A percentile compares a stretch with the other conserved stretches of the same genome.
Evolutionary conservation across 1,284 basidiomycete species (phyloP).

Genomic region (Cerioporus squamosus): DNA sequence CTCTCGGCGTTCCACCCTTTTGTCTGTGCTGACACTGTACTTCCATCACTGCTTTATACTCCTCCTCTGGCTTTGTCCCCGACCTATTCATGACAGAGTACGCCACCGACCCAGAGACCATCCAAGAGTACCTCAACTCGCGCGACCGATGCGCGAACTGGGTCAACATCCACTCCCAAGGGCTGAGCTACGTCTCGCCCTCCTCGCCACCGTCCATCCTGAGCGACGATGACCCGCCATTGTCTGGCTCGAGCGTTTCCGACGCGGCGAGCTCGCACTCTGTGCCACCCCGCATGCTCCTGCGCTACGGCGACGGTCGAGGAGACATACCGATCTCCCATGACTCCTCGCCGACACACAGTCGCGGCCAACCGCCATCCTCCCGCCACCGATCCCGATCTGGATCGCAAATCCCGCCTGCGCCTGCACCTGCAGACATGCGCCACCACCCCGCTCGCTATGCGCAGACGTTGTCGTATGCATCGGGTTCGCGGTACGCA

Average conservation of each 20-base stretch:
- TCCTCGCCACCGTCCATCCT: slow-evolving; percentile 58
- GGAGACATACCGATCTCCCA: slow-evolving; percentile 62
- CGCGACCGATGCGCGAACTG: slow-evolving; percentile 64
- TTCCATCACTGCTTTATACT: slow-evolving; percentile 12
- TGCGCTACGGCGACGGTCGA: slow-evolving; percentile 67
- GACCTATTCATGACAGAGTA: slow-evolving; percentile 63
- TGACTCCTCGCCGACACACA: slow-evolving; percentile 18
- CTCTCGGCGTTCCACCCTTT: slow-evolving; percentile 19
- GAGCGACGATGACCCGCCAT: slow-evolving; percentile 49
- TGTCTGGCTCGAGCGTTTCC: slow-evolving; percentile 52
- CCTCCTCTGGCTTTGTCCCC: slow-evolving; percentile 8
- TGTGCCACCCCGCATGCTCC: slow-evolving; percentile 70
- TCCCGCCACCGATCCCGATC: slow-evolving; percentile 28
- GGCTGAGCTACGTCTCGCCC: slow-evolving; percentile 53
- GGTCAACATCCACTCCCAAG: slow-evolving; percentile 50
- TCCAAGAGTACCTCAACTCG: slow-evolving; percentile 57
- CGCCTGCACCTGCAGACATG: slow-evolving; percentile 10
- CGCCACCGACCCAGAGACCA: slow-evolving; percentile 58
- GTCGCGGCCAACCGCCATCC: slow-evolving; percentile 12
- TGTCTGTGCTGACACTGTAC: slow-evolving; percentile 13
- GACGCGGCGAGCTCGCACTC: slow-evolving; percentile 69
- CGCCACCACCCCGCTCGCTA: slow-evolving; percentile 22
- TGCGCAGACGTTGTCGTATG: slow-evolving; percentile 35
- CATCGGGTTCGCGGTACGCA: slow-evolving; percentile 24
- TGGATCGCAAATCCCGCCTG: slow-evolving; percentile 24